A percentile compares a stretch with the other conserved stretches of the same genome.
phyloP scores from a whole-genome alignment of 192 early-diverging fungal genomes.

The Piromyces sp. region DNA sequence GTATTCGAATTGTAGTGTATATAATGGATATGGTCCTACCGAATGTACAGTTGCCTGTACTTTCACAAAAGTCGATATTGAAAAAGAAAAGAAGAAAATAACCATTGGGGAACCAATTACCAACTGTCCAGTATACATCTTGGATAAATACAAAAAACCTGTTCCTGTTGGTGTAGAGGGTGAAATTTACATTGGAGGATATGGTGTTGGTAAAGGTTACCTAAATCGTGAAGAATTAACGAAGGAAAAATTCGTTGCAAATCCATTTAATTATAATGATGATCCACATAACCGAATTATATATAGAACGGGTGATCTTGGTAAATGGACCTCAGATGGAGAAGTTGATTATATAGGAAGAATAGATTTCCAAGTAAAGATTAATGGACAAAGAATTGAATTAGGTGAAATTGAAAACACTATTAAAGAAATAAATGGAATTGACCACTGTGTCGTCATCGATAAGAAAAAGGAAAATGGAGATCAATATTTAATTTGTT shows the following conservation, averaged over 20 bases:
- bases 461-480: not conserved
- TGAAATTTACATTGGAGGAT: conserved; percentile 15
- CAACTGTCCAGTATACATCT: conserved; percentile 6
- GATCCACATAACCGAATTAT: conserved; percentile 1
- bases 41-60: conserved; percentile 7
- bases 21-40: conserved; percentile 17
- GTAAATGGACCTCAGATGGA: not conserved
- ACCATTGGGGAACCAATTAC: conserved; percentile 7
- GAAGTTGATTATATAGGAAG: not conserved
- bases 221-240: conserved; percentile 13
- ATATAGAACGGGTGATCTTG: not conserved
- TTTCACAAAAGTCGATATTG: not conserved
- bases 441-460: not conserved
- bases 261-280: conserved; percentile 12
- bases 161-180: conserved; percentile 13
- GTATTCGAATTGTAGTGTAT: not conserved
- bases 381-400: not conserved
- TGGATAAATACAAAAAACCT: conserved; percentile 5
- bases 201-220: conserved; percentile 16
- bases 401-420: not conserved
- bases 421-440: not conserved
- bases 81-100: not conserved
- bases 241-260: conserved; percentile 10
- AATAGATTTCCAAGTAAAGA: not conserved
- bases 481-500: not conserved